These are phyloP conservation scores for Kalmusia sp. DNA, from an alignment of 2,329 filamentous ascomycete genomes.

Conservation along the genomic window DNA sequence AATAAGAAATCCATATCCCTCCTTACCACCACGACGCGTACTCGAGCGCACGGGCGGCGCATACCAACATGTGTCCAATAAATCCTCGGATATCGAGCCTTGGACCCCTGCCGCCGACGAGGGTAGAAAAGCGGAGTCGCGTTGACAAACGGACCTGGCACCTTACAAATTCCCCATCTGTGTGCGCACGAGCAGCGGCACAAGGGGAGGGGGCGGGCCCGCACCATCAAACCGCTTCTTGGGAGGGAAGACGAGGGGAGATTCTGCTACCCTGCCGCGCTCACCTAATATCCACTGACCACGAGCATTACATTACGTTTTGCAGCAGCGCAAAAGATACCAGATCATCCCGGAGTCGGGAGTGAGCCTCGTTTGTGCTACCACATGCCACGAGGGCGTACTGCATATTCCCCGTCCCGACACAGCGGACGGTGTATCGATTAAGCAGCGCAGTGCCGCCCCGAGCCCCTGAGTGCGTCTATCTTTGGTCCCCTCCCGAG, in stretches of 20 bases:
- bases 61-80: conserved; percentile 16
- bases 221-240: conserved; percentile 11
- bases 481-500: conserved; percentile 21
- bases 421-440: conserved; percentile 10
- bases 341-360: conserved; percentile 24
- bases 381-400: conserved; percentile 15
- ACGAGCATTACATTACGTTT: conserved; percentile 30
- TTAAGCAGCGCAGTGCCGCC: neutral
- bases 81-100: conserved; percentile 25
- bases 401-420: conserved; percentile 5
- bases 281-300: conserved; percentile 18
- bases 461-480: conserved; percentile 15
- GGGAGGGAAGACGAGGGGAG: neutral
- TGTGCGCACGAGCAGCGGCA: neutral
- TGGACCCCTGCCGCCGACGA: conserved; percentile 11
- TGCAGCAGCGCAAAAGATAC: conserved; percentile 15
- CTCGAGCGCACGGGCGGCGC: conserved; percentile 18
- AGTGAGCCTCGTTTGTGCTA: conserved; percentile 32
- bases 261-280: conserved; percentile 8
- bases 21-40: neutral
- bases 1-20: conserved; percentile 19
- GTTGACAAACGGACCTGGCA: neutral
- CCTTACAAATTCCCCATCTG: conserved; percentile 6
- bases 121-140: conserved; percentile 7
- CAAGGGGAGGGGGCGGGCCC: no score